Conservation (phyloP, 495 filamentous ascomycete genomes). For the Polyplosphaeria fusca region DNA sequence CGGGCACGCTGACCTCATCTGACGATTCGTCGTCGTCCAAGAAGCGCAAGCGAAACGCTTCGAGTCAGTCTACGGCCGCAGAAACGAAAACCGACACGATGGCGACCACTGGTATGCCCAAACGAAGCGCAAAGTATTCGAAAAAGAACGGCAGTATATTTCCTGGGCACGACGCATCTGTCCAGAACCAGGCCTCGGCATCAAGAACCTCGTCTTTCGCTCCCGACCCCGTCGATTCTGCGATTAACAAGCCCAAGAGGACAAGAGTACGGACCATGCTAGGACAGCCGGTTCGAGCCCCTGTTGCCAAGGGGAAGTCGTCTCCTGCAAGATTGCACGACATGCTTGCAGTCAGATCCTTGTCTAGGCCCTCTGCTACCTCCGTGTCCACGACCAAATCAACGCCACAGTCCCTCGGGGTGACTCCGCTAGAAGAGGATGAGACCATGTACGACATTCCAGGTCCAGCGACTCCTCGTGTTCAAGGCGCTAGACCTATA, state of each 20-base stretch:
- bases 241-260: slow-evolving; percentile 24
- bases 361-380: slow-evolving; percentile 19
- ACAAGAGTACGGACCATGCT: slow-evolving; percentile 20
- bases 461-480: slow-evolving; percentile 7
- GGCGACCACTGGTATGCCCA: neutral
- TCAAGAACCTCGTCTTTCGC: neutral
- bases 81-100: neutral
- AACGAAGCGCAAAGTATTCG: slow-evolving; percentile 15
- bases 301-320: slow-evolving; percentile 30
- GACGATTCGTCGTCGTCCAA: slow-evolving; percentile 25
- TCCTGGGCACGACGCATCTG: neutral
- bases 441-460: slow-evolving; percentile 25
- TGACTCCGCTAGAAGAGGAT: slow-evolving; percentile 7
- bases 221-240: too few relatives aligned
- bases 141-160: slow-evolving; percentile 15
- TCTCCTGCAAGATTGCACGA: slow-evolving; percentile 36
- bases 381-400: slow-evolving; percentile 7
- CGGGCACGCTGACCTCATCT: slow-evolving; percentile 3
- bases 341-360: slow-evolving; percentile 30
- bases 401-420: slow-evolving; percentile 15
- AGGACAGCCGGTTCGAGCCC: neutral
- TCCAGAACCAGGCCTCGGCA: neutral
- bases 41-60: slow-evolving; percentile 22
- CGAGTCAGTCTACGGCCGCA: neutral
- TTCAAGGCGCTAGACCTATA: neutral